A percentile compares a stretch with the other conserved stretches of the same genome.
Evolutionary conservation across 2,329 filamentous ascomycete species (phyloP).

Genomic region (Paecilomyces fulvus): DNA sequence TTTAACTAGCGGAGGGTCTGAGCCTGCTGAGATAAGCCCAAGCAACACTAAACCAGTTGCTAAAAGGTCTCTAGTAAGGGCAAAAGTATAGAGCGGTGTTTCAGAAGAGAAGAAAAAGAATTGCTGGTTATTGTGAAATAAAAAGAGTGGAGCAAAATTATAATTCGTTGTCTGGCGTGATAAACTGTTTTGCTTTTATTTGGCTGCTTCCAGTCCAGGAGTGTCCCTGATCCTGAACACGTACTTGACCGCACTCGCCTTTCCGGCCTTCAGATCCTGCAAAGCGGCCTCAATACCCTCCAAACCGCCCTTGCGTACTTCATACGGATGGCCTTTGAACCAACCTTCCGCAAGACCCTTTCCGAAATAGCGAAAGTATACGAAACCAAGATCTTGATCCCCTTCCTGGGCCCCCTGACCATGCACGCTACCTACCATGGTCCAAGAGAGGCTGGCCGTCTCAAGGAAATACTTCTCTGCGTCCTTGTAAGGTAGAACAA

Average conservation of each 20-base stretch:
- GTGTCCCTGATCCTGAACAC: conserved; percentile 50
- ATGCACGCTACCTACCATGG: conserved; percentile 27
- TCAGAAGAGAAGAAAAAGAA: too few species aligned
- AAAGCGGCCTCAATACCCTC: conserved; percentile 46
- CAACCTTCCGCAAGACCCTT: conserved; percentile 41
- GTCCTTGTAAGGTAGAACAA: conserved; percentile 37
- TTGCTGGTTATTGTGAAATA: too few species aligned
- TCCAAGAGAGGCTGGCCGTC: conserved; percentile 29
- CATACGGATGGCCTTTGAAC: conserved; percentile 43
- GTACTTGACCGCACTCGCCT: conserved; percentile 57
- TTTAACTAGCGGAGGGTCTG: too few species aligned
- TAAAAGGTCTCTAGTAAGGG: too few species aligned
- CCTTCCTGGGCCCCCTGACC: conserved; percentile 10
- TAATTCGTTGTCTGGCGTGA: too few species aligned
- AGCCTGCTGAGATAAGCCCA: too few species aligned
- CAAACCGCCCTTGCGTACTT: conserved; percentile 47
- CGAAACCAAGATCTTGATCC: conserved; percentile 37
- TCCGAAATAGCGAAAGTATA: conserved; percentile 38
- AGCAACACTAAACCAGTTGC: too few species aligned
- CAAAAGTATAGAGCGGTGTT: too few species aligned
- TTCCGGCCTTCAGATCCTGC: conserved; percentile 49
- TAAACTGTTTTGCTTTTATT: not conserved
- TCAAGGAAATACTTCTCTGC: conserved; percentile 32
- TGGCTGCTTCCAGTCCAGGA: conserved; percentile 14
- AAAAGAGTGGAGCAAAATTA: too few species aligned